These are phyloP conservation scores for Phytophthora colocasiae DNA, from an alignment of 352 stramenopile genomes.

Conservation along the genomic window DNA sequence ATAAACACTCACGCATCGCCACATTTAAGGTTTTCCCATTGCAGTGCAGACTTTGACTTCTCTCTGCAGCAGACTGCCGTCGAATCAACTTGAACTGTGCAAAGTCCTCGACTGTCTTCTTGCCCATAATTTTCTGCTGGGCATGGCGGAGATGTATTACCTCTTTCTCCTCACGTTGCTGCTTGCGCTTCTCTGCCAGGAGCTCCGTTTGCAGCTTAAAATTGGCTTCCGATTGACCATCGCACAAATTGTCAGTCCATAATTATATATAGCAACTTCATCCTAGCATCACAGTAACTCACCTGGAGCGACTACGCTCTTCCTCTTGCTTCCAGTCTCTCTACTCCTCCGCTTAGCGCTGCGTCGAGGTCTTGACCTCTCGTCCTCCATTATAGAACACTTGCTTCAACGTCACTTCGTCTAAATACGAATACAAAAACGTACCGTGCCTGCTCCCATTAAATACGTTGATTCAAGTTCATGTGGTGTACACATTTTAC, in stretches of 20 bases:
- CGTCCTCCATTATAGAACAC: constrained; percentile 14
- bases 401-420: constrained; percentile 7
- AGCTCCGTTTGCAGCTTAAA: constrained; percentile 38
- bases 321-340: not conserved
- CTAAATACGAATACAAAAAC: not conserved
- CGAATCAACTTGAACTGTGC: constrained; percentile 51
- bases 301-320: constrained; percentile 19
- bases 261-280: not conserved
- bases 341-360: constrained; percentile 22
- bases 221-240: constrained; percentile 1
- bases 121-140: constrained; percentile 55
- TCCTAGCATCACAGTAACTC: not conserved
- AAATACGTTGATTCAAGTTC: constrained; percentile 4
- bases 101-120: constrained; percentile 65
- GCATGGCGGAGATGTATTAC: constrained; percentile 35
- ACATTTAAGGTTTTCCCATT: constrained; percentile 36
- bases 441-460: not conserved
- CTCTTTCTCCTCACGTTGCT: constrained; percentile 36
- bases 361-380: constrained; percentile 4
- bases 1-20: constrained; percentile 11
- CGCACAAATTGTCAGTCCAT: not conserved
- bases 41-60: constrained; percentile 53
- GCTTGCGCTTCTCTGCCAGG: constrained; percentile 26
- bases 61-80: constrained; percentile 37
- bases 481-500: not conserved